These are phyloP conservation scores for Tylopilus sp. DNA, from an alignment of 768 basidiomycete species.

Conservation along the genomic window DNA sequence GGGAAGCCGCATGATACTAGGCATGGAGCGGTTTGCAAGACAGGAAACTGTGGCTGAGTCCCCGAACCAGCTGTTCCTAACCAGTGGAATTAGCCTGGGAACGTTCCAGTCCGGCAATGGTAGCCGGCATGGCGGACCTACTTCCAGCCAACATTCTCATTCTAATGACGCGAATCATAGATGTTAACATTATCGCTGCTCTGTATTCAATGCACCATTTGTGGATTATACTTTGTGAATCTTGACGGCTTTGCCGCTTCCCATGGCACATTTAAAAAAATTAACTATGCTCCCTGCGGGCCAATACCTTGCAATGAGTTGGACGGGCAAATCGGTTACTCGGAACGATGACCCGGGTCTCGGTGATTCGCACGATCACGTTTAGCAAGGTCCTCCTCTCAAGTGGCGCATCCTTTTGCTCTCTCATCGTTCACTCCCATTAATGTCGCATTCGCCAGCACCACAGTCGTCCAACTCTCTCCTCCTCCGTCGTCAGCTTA, in stretches of 20 bases:
- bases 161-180: too few relatives aligned
- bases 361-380: constrained; percentile 7
- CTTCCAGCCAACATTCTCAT: not conserved
- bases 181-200: too few relatives aligned
- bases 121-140: not conserved
- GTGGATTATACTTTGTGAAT: too few relatives aligned
- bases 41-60: not conserved
- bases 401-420: not conserved
- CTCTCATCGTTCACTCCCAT: constrained; percentile 4
- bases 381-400: not conserved
- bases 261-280: too few relatives aligned
- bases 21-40: constrained; percentile 17
- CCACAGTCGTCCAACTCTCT: constrained; percentile 40
- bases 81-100: constrained; percentile 7
- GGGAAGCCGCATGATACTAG: constrained; percentile 22
- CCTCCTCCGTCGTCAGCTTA: constrained; percentile 73
- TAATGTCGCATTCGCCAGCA: constrained; percentile 27
- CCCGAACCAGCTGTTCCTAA: not conserved
- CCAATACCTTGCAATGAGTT: too few relatives aligned
- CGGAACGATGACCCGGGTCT: not conserved
- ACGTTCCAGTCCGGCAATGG: not conserved
- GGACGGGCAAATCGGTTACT: too few relatives aligned
- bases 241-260: too few relatives aligned
- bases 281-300: too few relatives aligned
- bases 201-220: too few relatives aligned